Evolutionary conservation across 805 yeast species (phyloP).

Genomic region (Saccharomycopsis fodiens): DNA sequence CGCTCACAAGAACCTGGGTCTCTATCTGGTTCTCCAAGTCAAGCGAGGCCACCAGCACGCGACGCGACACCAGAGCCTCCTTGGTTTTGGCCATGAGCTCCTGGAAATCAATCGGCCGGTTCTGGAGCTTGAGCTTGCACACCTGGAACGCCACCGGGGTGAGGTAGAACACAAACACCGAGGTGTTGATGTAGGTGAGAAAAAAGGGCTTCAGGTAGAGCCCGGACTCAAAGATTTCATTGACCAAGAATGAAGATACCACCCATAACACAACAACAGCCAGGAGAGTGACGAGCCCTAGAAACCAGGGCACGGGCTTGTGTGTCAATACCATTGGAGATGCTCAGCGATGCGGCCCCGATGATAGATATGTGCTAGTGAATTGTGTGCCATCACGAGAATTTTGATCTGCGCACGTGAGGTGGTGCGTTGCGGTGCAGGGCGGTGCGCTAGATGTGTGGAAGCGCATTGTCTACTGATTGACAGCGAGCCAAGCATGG

Average conservation of each 20-base stretch:
- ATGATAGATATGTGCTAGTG: too few relatives aligned
- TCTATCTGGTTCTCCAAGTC: slow-evolving; percentile 14
- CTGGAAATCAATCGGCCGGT: slow-evolving; percentile 1
- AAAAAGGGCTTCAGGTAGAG: slow-evolving; percentile 83
- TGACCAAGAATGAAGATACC: slow-evolving; percentile 76
- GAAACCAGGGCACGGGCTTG: slow-evolving; percentile 42
- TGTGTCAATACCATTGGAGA: too few relatives aligned
- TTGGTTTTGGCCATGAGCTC: background rate
- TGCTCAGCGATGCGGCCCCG: too few relatives aligned
- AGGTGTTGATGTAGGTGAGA: slow-evolving; percentile 87
- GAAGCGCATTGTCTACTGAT: too few relatives aligned
- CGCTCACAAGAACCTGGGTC: slow-evolving; percentile 9
- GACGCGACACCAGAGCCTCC: background rate
- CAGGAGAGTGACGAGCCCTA: slow-evolving; percentile 67
- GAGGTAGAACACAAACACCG: slow-evolving; percentile 72
- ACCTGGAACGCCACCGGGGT: slow-evolving; percentile 42
- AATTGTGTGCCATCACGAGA: background rate
- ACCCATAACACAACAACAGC: slow-evolving; percentile 89
- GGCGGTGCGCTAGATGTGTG: too few relatives aligned
- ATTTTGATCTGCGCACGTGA: background rate
- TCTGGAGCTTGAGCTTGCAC: slow-evolving; percentile 16
- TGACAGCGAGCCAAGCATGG: too few relatives aligned
- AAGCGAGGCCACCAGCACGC: slow-evolving; percentile 1
- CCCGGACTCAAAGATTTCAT: slow-evolving; percentile 61
- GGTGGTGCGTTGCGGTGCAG: too few relatives aligned